Evolutionary conservation across 2,329 filamentous ascomycete genomes (phyloP).

Genomic region (Cordyceps cateniannulata): DNA sequence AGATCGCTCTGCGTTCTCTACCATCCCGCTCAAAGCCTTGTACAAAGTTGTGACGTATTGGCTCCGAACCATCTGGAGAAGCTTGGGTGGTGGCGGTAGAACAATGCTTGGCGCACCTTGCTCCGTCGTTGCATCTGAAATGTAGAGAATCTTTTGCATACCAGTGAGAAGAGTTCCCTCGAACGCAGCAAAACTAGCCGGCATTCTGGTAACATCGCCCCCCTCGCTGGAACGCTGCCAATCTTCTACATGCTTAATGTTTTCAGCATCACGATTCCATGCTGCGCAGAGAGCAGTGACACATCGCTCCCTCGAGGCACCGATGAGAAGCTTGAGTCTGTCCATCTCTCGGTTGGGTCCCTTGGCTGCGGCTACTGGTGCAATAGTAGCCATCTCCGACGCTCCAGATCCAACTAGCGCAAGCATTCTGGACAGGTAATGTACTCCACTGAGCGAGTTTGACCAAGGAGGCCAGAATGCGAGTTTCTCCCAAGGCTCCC

Average conservation of each 20-base stretch:
- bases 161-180: constrained; percentile 75
- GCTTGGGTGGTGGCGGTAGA: constrained; percentile 74
- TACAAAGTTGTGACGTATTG: constrained; percentile 94
- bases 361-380: constrained; percentile 47
- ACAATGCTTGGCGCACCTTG: constrained; percentile 71
- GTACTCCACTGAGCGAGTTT: constrained; percentile 85
- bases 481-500: constrained; percentile 86
- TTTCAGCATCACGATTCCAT: constrained; percentile 91
- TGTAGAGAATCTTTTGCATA: constrained; percentile 93
- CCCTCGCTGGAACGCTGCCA: constrained; percentile 81
- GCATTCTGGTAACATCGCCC: constrained; percentile 86
- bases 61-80: constrained; percentile 82
- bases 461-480: constrained; percentile 95
- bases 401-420: constrained; percentile 79
- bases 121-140: constrained; percentile 76
- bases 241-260: constrained; percentile 86
- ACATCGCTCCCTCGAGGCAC: constrained; percentile 73
- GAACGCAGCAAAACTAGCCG: constrained; percentile 75
- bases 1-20: constrained; percentile 85
- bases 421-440: constrained; percentile 80
- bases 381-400: constrained; percentile 74
- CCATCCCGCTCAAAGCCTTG: constrained; percentile 89
- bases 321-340: constrained; percentile 67
- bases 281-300: constrained; percentile 79
- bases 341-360: constrained; percentile 57